Evolutionary conservation across 2,329 filamentous ascomycete species (phyloP).

Genomic region (Exophiala dermatitidis): DNA sequence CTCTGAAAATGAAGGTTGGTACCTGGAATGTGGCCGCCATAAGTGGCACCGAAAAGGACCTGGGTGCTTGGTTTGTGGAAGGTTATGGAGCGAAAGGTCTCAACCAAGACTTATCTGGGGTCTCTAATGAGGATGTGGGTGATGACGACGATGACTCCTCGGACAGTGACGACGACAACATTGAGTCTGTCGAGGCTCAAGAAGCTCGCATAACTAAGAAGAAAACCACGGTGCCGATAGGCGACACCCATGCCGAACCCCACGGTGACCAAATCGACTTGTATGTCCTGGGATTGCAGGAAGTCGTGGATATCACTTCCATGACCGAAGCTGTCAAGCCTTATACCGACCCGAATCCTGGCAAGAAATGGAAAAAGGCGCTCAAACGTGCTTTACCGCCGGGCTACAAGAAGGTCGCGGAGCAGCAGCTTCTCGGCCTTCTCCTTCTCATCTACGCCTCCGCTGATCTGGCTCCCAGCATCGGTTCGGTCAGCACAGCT

Average conservation of each 20-base stretch:
- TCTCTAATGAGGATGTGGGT: slow-evolving; percentile 33
- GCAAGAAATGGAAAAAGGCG: slow-evolving; percentile 73
- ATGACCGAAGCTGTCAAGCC: slow-evolving; percentile 69
- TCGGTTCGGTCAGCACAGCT: slow-evolving; percentile 74
- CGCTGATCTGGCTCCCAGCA: slow-evolving; percentile 62
- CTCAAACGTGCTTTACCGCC: slow-evolving; percentile 65
- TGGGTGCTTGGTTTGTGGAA: slow-evolving; percentile 80
- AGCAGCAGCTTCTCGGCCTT: slow-evolving; percentile 80
- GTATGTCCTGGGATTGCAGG: slow-evolving; percentile 85
- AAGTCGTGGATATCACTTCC: slow-evolving; percentile 79
- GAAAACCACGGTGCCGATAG: slow-evolving; percentile 38
- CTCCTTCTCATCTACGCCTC: slow-evolving; percentile 81
- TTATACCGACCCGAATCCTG: slow-evolving; percentile 64
- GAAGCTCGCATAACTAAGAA: slow-evolving; percentile 42
- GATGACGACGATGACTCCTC: slow-evolving; percentile 23
- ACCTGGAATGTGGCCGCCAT: slow-evolving; percentile 91
- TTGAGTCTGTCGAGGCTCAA: slow-evolving; percentile 42
- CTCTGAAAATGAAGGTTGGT: slow-evolving; percentile 79
- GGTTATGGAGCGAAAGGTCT: slow-evolving; percentile 68
- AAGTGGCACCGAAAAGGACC: slow-evolving; percentile 76
- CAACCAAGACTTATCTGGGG: slow-evolving; percentile 53
- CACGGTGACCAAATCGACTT: slow-evolving; percentile 65
- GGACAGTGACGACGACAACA: slow-evolving; percentile 22
- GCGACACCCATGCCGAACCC: slow-evolving; percentile 43
- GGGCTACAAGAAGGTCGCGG: slow-evolving; percentile 68